A percentile compares a stretch with the other conserved stretches of the same genome.
Evolutionary conservation across 2,329 filamentous ascomycete genomes (phyloP).

Genomic region (Penicillium corylophilum): DNA sequence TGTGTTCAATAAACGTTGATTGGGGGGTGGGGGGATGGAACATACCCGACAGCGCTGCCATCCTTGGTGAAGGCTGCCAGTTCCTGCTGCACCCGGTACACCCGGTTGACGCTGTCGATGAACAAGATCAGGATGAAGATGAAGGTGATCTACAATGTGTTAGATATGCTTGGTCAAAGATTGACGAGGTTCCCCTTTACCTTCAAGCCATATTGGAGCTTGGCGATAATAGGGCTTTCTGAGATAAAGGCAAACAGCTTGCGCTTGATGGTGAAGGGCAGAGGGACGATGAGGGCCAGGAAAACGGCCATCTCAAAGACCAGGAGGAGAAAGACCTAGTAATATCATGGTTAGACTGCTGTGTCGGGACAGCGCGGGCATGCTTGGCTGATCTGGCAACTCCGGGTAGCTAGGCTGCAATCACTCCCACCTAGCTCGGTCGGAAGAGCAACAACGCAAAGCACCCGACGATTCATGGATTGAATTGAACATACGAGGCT

Average conservation of each 20-base stretch:
- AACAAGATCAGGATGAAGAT: slow-evolving; percentile 99
- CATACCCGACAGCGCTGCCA: slow-evolving; percentile 52
- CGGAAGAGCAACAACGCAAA: not conserved
- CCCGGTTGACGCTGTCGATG: slow-evolving; percentile 91
- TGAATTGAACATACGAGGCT: slow-evolving; percentile 54
- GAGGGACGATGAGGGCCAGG: slow-evolving; percentile 63
- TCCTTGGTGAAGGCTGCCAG: slow-evolving; percentile 70
- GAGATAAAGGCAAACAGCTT: slow-evolving; percentile 96
- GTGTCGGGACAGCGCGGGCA: not conserved
- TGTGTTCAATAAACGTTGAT: not conserved
- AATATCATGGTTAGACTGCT: slow-evolving; percentile 7
- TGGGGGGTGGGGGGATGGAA: slow-evolving; percentile 8
- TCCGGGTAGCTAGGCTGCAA: slow-evolving; percentile 24
- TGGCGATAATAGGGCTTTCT: slow-evolving; percentile 78
- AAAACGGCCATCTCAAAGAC: slow-evolving; percentile 53
- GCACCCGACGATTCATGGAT: not conserved
- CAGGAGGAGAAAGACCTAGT: slow-evolving; percentile 50
- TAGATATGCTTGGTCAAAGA: not conserved
- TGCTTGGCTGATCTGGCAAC: slow-evolving; percentile 4
- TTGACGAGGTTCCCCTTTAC: slow-evolving; percentile 37
- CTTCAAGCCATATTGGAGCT: slow-evolving; percentile 96
- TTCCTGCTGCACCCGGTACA: slow-evolving; percentile 95
- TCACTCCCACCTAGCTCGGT: slow-evolving; percentile 4
- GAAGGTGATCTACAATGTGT: slow-evolving; percentile 73
- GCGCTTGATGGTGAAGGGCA: slow-evolving; percentile 82